Evolutionary conservation across 2,329 filamentous ascomycete species (phyloP), one percentile per base, ranked within the genome.

Genomic region (Saccharata proteae): DNA sequence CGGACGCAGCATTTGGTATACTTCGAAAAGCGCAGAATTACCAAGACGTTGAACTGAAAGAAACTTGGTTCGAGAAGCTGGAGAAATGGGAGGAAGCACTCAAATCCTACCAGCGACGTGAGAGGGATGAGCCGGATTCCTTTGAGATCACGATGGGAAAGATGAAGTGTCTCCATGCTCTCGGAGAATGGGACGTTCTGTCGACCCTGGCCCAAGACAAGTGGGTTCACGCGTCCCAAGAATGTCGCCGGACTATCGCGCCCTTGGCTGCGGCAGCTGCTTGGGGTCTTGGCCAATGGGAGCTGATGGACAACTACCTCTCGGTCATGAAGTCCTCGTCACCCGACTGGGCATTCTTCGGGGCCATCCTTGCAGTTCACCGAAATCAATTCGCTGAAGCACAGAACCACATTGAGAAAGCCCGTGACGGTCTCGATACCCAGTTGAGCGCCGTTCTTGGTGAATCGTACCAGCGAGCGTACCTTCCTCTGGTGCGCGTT

Each of bases 91-190:
- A 98, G 42, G 92, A 98, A 57, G 90, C 90, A 3, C 65, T 99
- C 34, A 75, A 78, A 26, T 92, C 90, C 28, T 96, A 96, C 50
- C 82, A 90, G 46, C 78, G 83, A 49, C 80, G 88, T 26, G 88
- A 94, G 42, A 67, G 83, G 17, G 71, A 73, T 17, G 72, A 77
- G 38, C 66, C 67, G 8, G 61, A 65, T 21, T 85, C 84, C 0
- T 84, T 98, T 38, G 90, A 96, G 38, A 84, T 98, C 32, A 85
- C 93, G 19, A 96, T 98, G 86, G 90, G 90, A 43, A 98, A 98
- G 60, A 98, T 99, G 90, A 77, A 90, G 28, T 99, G 90, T 67
- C 62, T 96, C 40, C 90, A 99, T 52, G 92, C 90, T 6, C 68
- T 99, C 20, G 90, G 90, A 39, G 90, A 99, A 55, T 99, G 90